These are phyloP conservation scores for Umbelopsis sp. DNA, from an alignment of 371 early-diverging fungal species.

Conservation along the genomic window DNA sequence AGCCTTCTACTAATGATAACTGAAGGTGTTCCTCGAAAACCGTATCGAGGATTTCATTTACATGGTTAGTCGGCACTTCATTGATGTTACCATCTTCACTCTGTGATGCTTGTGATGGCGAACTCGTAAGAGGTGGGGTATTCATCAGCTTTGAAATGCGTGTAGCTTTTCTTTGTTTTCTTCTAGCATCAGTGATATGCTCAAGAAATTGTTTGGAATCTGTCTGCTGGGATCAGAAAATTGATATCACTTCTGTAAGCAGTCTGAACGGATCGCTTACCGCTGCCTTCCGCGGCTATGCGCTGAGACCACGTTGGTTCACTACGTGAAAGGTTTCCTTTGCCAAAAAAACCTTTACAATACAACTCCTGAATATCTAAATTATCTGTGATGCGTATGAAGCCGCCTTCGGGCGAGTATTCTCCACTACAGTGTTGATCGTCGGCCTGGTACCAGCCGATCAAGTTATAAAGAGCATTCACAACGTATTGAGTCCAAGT, in stretches of 20 bases:
- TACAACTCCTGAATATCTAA: neutral
- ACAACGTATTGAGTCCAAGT: neutral
- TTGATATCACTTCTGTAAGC: neutral
- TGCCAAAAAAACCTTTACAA: conserved; percentile 79
- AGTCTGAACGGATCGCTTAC: neutral
- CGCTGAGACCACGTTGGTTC: conserved; percentile 73
- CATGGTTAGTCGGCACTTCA: conserved; percentile 15
- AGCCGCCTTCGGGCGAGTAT: neutral
- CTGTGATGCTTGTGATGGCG: neutral
- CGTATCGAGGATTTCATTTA: conserved; percentile 18
- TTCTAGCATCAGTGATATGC: conserved; percentile 50
- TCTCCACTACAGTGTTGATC: neutral
- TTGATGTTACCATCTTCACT: conserved; percentile 4
- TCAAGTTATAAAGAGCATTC: neutral
- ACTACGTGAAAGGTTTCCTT: conserved; percentile 82
- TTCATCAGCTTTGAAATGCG: neutral
- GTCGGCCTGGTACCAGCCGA: neutral
- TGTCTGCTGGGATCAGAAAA: neutral
- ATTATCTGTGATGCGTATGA: neutral
- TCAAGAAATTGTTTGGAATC: conserved; percentile 31
- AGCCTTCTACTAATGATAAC: conserved; percentile 68
- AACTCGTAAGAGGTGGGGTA: neutral
- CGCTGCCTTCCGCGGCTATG: neutral
- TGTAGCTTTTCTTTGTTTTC: conserved; percentile 45
- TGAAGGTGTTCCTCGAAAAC: conserved; percentile 52